Evolutionary conservation across 2,329 filamentous ascomycete species (phyloP).

Genomic region (Exophiala mesophila): DNA sequence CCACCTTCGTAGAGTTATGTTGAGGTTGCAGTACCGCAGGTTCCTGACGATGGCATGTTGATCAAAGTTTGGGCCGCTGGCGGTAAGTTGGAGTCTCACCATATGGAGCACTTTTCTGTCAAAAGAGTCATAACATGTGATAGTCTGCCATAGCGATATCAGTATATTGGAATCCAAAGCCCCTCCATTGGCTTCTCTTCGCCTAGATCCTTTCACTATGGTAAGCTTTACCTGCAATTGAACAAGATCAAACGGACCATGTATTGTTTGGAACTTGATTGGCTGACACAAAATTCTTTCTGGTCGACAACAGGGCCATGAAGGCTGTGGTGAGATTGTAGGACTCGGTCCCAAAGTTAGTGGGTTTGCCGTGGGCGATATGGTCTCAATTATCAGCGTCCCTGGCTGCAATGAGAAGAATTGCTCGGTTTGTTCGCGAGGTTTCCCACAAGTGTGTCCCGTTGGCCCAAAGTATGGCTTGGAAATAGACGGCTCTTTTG

Average conservation of each 20-base stretch:
- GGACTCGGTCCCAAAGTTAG: constrained; percentile 4
- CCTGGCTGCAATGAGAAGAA: background rate
- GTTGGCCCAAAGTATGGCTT: constrained; percentile 5
- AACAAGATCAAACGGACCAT: background rate
- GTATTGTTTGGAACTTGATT: background rate
- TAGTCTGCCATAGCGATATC: constrained; percentile 11
- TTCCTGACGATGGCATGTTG: constrained; percentile 2
- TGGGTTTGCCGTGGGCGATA: constrained; percentile 5
- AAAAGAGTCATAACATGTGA: too few species aligned
- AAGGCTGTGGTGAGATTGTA: constrained; percentile 17
- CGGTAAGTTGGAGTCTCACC: constrained; percentile 1
- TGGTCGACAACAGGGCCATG: constrained; percentile 12
- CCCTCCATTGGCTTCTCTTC: background rate
- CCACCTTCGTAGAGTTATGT: background rate
- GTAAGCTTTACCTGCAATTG: background rate
- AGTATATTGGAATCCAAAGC: background rate
- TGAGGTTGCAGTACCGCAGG: constrained; percentile 6
- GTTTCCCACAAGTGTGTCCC: constrained; percentile 3
- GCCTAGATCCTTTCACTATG: constrained; percentile 3
- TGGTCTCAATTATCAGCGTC: constrained; percentile 5
- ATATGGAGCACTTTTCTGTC: background rate
- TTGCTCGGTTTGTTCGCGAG: constrained; percentile 5
- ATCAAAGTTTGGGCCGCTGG: constrained; percentile 9
- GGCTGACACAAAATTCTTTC: too few species aligned
- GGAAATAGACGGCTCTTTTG: constrained; percentile 5